These are phyloP conservation scores for Aspergillus sp. DNA, from an alignment of 2,329 filamentous ascomycete genomes.

Conservation along the genomic window DNA sequence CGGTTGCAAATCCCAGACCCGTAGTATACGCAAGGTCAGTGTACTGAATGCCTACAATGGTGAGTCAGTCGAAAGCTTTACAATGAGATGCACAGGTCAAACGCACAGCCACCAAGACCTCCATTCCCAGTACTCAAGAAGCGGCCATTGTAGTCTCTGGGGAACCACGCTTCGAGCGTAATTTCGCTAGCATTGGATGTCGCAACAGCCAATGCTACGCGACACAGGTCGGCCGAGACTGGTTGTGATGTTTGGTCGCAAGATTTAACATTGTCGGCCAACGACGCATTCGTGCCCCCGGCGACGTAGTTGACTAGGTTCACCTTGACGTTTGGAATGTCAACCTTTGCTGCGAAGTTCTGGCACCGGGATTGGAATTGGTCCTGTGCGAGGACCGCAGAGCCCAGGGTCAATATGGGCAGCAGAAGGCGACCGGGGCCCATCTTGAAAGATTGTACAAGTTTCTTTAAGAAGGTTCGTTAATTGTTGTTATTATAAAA, in stretches of 20 bases:
- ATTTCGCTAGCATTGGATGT: conserved; percentile 48
- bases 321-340: conserved; percentile 30
- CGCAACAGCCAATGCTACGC: conserved; percentile 42
- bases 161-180: conserved; percentile 50
- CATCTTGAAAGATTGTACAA: conserved; percentile 9
- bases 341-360: conserved; percentile 24
- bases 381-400: conserved; percentile 22
- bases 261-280: conserved; percentile 38
- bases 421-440: conserved; percentile 11
- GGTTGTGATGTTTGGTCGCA: conserved; percentile 34
- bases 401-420: conserved; percentile 21
- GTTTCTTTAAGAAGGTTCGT: not conserved
- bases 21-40: conserved; percentile 46
- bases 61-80: not conserved
- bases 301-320: conserved; percentile 36
- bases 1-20: conserved; percentile 44
- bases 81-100: not conserved
- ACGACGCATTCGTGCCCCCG: conserved; percentile 38
- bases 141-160: conserved; percentile 46
- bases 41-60: conserved; percentile 43
- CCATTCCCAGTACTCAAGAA: conserved; percentile 53
- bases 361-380: conserved; percentile 26
- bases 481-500: not conserved
- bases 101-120: conserved; percentile 49
- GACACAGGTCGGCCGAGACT: conserved; percentile 39